These are phyloP conservation scores for Psophocarpus tetragonolobus DNA, from an alignment of 306 rosid genomes.

Conservation along the genomic window DNA sequence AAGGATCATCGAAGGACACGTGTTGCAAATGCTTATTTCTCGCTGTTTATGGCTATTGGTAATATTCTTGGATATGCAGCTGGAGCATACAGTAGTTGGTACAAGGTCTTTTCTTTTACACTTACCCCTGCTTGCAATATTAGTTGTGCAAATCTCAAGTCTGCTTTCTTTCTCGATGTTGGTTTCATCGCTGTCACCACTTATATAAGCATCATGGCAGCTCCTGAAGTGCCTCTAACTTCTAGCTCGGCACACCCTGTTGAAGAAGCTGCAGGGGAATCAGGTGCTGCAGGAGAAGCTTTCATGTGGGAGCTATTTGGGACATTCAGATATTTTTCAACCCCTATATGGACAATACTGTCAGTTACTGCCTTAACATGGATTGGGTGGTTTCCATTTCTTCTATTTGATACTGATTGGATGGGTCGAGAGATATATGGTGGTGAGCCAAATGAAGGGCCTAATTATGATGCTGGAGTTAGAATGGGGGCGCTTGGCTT, in stretches of 20 bases:
- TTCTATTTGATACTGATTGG: slow-evolving; percentile 95
- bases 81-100: slow-evolving; percentile 90
- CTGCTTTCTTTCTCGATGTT: slow-evolving; percentile 77
- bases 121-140: slow-evolving; percentile 63
- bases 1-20: slow-evolving; percentile 91
- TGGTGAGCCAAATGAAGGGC: slow-evolving; percentile 85
- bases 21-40: slow-evolving; percentile 94
- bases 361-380: slow-evolving; percentile 83
- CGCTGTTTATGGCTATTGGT: slow-evolving; percentile 94
- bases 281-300: slow-evolving; percentile 73
- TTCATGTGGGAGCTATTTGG: slow-evolving; percentile 90
- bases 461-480: slow-evolving; percentile 69
- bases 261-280: slow-evolving; percentile 57
- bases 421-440: slow-evolving; percentile 99
- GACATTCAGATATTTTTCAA: slow-evolving; percentile 78
- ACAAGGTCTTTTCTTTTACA: slow-evolving; percentile 73
- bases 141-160: slow-evolving; percentile 96
- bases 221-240: slow-evolving; percentile 70
- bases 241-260: slow-evolving; percentile 34
- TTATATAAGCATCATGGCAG: slow-evolving; percentile 63
- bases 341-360: slow-evolving; percentile 70
- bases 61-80: slow-evolving; percentile 89
- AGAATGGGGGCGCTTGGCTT: slow-evolving; percentile 96
- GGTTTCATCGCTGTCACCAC: slow-evolving; percentile 70
- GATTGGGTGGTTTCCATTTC: slow-evolving; percentile 97